Evolutionary conservation across 805 yeast species (phyloP).

Genomic region (Zygotorulaspora florentina): DNA sequence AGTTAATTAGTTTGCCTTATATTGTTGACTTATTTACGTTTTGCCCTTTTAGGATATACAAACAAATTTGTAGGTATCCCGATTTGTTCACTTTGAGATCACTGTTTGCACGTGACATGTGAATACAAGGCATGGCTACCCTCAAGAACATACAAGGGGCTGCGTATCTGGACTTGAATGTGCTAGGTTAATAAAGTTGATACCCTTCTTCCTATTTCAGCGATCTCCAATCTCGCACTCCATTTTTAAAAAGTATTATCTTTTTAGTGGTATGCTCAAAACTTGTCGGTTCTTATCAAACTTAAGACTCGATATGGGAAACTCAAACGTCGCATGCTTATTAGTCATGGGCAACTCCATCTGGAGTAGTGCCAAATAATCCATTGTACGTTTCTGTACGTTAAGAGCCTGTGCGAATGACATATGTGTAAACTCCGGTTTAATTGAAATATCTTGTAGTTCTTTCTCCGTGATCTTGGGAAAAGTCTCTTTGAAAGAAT

Average conservation of each 20-base stretch:
- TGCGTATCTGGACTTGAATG: no score
- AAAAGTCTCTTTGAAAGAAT: slow-evolving; percentile 6
- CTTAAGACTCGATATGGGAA: slow-evolving; percentile 2
- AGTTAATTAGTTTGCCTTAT: neutral
- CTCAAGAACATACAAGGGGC: no score
- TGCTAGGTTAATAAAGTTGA: no score
- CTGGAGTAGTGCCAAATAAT: slow-evolving; percentile 1
- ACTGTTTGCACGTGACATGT: no score
- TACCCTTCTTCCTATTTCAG: no score
- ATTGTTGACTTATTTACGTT: neutral
- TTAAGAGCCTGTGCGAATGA: slow-evolving; percentile 11
- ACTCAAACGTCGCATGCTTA: neutral
- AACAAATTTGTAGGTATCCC: no score
- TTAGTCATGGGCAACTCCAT: slow-evolving; percentile 1
- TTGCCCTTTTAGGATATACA: neutral
- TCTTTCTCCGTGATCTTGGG: slow-evolving; percentile 5
- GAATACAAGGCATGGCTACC: no score
- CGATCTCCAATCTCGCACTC: no score
- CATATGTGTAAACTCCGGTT: slow-evolving; percentile 11
- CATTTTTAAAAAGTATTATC: neutral
- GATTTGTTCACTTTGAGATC: no score
- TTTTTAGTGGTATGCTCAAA: slow-evolving; percentile 5
- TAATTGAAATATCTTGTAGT: slow-evolving; percentile 5
- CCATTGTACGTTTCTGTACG: slow-evolving; percentile 1
- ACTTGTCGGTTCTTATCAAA: slow-evolving; percentile 13